Conservation (phyloP, 306 rosid species). For the Ziziphus jujuba region DNA sequence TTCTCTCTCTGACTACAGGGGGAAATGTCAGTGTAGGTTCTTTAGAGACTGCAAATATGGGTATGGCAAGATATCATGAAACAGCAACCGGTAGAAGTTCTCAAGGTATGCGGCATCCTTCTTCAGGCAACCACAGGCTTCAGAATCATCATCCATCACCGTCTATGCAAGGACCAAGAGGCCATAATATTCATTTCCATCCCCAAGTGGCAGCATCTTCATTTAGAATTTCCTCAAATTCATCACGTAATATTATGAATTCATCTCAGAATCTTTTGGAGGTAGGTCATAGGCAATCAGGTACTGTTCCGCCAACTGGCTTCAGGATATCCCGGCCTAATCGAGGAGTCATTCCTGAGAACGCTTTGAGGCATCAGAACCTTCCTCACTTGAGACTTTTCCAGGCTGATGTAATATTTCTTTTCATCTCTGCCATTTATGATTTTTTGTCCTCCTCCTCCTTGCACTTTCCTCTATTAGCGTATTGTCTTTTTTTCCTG, state of each 20-base stretch:
- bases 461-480: not conserved
- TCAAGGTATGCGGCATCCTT: slow-evolving; percentile 62
- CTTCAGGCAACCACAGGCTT: slow-evolving; percentile 50
- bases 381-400: slow-evolving; percentile 65
- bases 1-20: slow-evolving; percentile 33
- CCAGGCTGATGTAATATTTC: slow-evolving; percentile 70
- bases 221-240: slow-evolving; percentile 64
- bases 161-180: slow-evolving; percentile 68
- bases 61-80: slow-evolving; percentile 77
- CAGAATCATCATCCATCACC: slow-evolving; percentile 58
- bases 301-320: slow-evolving; percentile 53
- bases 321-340: slow-evolving; percentile 62
- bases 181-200: slow-evolving; percentile 57
- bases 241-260: slow-evolving; percentile 42
- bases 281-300: slow-evolving; percentile 60
- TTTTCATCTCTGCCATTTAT: not conserved
- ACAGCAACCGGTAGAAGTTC: slow-evolving; percentile 48
- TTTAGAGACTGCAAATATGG: slow-evolving; percentile 53
- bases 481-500: slow-evolving; percentile 1
- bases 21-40: slow-evolving; percentile 47
- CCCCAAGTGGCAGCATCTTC: slow-evolving; percentile 58
- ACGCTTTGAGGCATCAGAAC: slow-evolving; percentile 59
- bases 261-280: slow-evolving; percentile 61
- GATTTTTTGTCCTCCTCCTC: not conserved
- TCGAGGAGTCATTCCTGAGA: slow-evolving; percentile 50